A percentile compares a stretch with the other conserved stretches of the same genome.
phyloP scores from a whole-genome alignment of 257 asterid genomes.

The Galeopsis tetrahit region DNA sequence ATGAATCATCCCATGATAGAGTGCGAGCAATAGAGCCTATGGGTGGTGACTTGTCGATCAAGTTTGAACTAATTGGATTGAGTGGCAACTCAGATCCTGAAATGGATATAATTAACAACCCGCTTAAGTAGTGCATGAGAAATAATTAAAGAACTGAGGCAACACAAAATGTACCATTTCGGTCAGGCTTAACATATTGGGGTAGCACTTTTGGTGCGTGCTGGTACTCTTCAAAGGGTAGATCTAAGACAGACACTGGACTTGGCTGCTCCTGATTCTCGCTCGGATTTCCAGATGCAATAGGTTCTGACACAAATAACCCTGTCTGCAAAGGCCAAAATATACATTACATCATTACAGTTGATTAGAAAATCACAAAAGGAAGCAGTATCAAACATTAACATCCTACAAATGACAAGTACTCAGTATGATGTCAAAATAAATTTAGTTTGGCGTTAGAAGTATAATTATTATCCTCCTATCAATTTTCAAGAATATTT shows the following conservation, averaged over 20 bases:
- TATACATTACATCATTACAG: conserved; percentile 3
- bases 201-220: conserved; percentile 45
- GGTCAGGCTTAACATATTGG: conserved; percentile 47
- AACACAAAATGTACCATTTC: conserved; percentile 47
- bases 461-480: not conserved
- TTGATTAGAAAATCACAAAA: not conserved
- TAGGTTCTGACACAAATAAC: conserved; percentile 39
- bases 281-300: conserved; percentile 46
- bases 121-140: not conserved
- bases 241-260: conserved; percentile 85
- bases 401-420: not conserved
- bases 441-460: not conserved
- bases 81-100: conserved; percentile 60
- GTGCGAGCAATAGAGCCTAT: conserved; percentile 91
- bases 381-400: conserved; percentile 10
- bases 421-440: not conserved
- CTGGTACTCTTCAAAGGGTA: conserved; percentile 69
- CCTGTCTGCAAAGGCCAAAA: conserved; percentile 50
- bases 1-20: conserved; percentile 67
- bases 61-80: conserved; percentile 56
- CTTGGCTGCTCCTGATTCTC: conserved; percentile 93
- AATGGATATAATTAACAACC: conserved; percentile 21
- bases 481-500: not conserved
- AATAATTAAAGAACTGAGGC: conserved; percentile 1
- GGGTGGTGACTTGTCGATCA: conserved; percentile 95